phyloP scores from a whole-genome alignment of 202 grass and related monocot species.

The Setaria viridis region DNA sequence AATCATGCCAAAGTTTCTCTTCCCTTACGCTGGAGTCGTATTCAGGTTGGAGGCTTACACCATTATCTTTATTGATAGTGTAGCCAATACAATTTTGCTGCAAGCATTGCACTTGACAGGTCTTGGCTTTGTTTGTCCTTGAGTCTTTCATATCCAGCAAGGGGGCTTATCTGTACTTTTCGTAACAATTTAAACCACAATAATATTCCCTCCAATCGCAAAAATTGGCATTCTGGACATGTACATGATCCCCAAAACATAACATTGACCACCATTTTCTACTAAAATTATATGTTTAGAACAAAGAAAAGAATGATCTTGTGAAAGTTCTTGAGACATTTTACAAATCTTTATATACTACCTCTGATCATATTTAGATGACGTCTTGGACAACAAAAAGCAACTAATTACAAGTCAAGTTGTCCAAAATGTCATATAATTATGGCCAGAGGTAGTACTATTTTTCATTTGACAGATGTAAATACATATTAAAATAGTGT shows the following conservation, averaged over 20 bases:
- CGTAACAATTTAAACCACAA: neutral
- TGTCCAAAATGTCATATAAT: no score
- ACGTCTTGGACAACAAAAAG: no score
- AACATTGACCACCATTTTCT: neutral
- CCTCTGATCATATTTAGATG: no score
- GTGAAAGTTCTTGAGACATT: neutral
- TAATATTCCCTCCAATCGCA: neutral
- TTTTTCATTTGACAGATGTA: neutral
- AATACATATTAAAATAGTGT: neutral
- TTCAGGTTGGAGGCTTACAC: constrained; percentile 68
- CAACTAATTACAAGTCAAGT: no score
- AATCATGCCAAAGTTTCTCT: constrained; percentile 95
- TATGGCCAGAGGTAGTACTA: no score
- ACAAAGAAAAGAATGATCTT: neutral
- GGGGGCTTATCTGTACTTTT: constrained; percentile 23
- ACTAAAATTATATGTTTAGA: constrained; percentile 17
- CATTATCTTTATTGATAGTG: constrained; percentile 9
- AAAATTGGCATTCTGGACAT: neutral
- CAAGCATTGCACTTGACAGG: constrained; percentile 5
- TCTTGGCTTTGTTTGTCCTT: neutral
- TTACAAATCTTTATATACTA: neutral
- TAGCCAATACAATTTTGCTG: constrained; percentile 29
- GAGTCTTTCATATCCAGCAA: constrained; percentile 16
- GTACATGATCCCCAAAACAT: neutral
- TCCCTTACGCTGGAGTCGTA: constrained; percentile 91